phyloP scores from a whole-genome alignment of 345 rosid species.

The Viola odorata region DNA sequence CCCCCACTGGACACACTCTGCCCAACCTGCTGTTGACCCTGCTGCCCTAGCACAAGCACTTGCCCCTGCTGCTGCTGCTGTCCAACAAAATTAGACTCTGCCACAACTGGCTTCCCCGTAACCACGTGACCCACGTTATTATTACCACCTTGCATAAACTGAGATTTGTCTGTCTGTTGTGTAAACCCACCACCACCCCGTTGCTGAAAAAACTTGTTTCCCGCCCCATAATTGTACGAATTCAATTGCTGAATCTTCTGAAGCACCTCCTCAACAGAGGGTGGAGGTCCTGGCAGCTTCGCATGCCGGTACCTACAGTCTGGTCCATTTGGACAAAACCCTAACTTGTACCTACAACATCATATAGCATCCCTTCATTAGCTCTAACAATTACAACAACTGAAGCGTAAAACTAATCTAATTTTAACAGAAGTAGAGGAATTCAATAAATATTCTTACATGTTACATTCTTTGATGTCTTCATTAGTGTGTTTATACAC shows the following conservation, averaged over 20 bases:
- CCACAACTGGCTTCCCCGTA: conserved; percentile 32
- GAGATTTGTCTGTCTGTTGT: conserved; percentile 62
- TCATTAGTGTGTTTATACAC: conserved; percentile 95
- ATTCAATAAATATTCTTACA: conserved; percentile 35
- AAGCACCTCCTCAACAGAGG: conserved; percentile 89
- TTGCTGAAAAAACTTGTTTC: conserved; percentile 28
- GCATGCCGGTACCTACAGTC: conserved; percentile 96
- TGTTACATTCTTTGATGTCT: conserved; percentile 97
- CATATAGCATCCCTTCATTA: not conserved
- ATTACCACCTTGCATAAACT: conserved; percentile 43
- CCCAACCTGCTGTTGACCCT: conserved; percentile 54
- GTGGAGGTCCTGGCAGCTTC: conserved; percentile 91
- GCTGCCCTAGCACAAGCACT: conserved; percentile 40
- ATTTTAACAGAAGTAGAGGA: not conserved
- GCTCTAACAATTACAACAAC: not conserved
- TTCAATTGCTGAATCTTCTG: conserved; percentile 87
- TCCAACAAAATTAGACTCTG: conserved; percentile 36
- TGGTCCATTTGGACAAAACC: conserved; percentile 98
- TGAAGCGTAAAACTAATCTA: too few species aligned
- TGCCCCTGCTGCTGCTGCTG: conserved; percentile 40
- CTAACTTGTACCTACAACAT: conserved; percentile 80
- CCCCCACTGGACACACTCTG: conserved; percentile 50
- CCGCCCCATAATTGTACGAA: conserved; percentile 54
- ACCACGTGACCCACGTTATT: conserved; percentile 36
- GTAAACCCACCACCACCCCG: conserved; percentile 5